A percentile compares a stretch with the other conserved stretches of the same genome.
These are phyloP conservation scores for Thalassiosira delicatula DNA, from an alignment of 352 stramenopile species.

Conservation along the genomic window DNA sequence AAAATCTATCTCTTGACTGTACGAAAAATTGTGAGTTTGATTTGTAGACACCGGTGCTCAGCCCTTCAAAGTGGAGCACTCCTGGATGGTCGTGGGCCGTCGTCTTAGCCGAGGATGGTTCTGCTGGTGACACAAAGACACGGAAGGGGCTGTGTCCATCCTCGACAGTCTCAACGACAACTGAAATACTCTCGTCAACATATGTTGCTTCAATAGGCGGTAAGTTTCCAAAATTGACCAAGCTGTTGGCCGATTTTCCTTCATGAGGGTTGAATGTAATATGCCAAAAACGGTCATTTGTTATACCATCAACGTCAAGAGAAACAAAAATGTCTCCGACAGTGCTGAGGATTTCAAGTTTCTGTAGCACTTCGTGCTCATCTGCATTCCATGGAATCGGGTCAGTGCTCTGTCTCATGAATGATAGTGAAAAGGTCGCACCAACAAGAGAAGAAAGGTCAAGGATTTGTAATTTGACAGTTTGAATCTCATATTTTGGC, in stretches of 20 bases:
- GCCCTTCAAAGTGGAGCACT: slow-evolving; percentile 71
- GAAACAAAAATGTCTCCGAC: slow-evolving; percentile 81
- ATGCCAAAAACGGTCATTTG: slow-evolving; percentile 36
- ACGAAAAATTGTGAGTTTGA: slow-evolving; percentile 87
- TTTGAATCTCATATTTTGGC: slow-evolving; percentile 74
- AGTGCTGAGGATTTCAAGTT: slow-evolving; percentile 84
- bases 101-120: slow-evolving; percentile 58
- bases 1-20: slow-evolving; percentile 89
- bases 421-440: slow-evolving; percentile 84
- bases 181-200: slow-evolving; percentile 39
- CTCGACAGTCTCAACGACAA: slow-evolving; percentile 42
- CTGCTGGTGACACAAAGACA: slow-evolving; percentile 67
- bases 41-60: slow-evolving; percentile 79
- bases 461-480: slow-evolving; percentile 68
- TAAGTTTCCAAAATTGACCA: slow-evolving; percentile 84
- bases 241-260: slow-evolving; percentile 47
- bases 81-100: slow-evolving; percentile 75
- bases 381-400: slow-evolving; percentile 81
- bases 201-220: slow-evolving; percentile 58
- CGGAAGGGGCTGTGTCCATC: slow-evolving; percentile 78
- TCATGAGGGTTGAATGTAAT: slow-evolving; percentile 75
- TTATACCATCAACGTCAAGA: slow-evolving; percentile 40
- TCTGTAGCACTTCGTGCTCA: slow-evolving; percentile 67
- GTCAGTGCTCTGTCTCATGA: slow-evolving; percentile 74
- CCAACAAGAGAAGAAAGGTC: slow-evolving; percentile 67